Conservation (phyloP, 2,329 filamentous ascomycete genomes). For the Reticulascus tulasneorum region DNA sequence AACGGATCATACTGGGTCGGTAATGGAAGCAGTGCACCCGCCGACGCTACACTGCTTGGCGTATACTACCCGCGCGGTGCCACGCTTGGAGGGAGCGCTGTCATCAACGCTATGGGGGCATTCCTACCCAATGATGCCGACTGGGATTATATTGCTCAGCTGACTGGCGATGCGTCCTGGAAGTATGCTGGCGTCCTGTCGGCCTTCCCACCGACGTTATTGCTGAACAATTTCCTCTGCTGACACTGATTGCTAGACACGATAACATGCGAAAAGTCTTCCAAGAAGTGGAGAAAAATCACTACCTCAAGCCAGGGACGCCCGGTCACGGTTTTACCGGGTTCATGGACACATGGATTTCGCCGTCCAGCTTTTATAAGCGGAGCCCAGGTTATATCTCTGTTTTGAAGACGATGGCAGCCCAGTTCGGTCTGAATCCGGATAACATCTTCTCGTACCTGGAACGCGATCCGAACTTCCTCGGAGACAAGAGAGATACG, state of each 20-base stretch:
- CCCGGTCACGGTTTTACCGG: slow-evolving; percentile 39
- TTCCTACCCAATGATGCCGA: slow-evolving; percentile 28
- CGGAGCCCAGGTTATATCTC: slow-evolving; percentile 8
- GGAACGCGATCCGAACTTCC: slow-evolving; percentile 10
- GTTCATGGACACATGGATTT: slow-evolving; percentile 23
- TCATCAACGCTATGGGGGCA: slow-evolving; percentile 26
- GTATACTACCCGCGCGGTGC: slow-evolving; percentile 34
- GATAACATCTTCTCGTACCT: slow-evolving; percentile 1
- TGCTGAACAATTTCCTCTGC: too few species aligned
- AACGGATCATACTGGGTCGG: slow-evolving; percentile 1
- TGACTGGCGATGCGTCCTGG: slow-evolving; percentile 60
- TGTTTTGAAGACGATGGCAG: slow-evolving; percentile 5
- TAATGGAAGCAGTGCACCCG: slow-evolving; percentile 25
- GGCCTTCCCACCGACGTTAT: too few species aligned
- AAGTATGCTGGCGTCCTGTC: slow-evolving; percentile 6
- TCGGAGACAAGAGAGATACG: slow-evolving; percentile 19
- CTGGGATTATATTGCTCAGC: slow-evolving; percentile 42
- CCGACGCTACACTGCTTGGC: slow-evolving; percentile 32
- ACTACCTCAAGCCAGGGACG: slow-evolving; percentile 32
- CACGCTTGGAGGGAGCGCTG: slow-evolving; percentile 31
- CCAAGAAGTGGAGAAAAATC: slow-evolving; percentile 35
- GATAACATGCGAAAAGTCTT: slow-evolving; percentile 38
- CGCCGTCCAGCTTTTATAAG: neutral
- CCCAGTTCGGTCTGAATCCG: slow-evolving; percentile 13
- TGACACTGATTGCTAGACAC: slow-evolving; percentile 29